A percentile compares a stretch with the other conserved stretches of the same genome.
These are phyloP conservation scores for Karstenula rhodostoma DNA, from an alignment of 2,329 filamentous ascomycete species.

Conservation along the genomic window DNA sequence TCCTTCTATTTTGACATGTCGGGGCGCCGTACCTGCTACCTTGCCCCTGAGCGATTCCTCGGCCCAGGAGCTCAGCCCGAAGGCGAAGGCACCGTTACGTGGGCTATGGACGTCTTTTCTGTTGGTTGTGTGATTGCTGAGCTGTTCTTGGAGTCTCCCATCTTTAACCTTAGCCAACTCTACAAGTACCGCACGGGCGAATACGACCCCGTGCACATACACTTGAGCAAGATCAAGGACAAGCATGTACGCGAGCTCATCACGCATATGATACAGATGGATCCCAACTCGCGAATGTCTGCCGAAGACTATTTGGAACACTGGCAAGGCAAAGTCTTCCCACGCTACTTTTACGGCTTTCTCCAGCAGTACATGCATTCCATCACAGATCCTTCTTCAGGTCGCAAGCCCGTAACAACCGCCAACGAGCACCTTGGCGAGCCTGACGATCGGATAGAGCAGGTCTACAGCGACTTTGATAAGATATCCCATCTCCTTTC, in stretches of 20 bases:
- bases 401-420: conserved; percentile 74
- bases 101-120: conserved; percentile 99
- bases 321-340: conserved; percentile 91
- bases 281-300: conserved; percentile 89
- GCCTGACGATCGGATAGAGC: conserved; percentile 91
- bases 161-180: conserved; percentile 96
- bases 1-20: conserved; percentile 98
- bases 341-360: conserved; percentile 96
- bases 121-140: conserved; percentile 96
- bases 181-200: conserved; percentile 94
- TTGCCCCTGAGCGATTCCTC: conserved; percentile 92
- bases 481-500: conserved; percentile 96
- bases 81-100: conserved; percentile 70
- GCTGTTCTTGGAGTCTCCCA: conserved; percentile 90
- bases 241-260: conserved; percentile 87
- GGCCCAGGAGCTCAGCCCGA: conserved; percentile 72
- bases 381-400: conserved; percentile 88
- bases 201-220: conserved; percentile 83
- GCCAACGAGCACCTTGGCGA: conserved; percentile 78
- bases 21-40: conserved; percentile 88
- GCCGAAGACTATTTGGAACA: conserved; percentile 94
- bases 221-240: conserved; percentile 87
- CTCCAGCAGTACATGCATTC: conserved; percentile 97
- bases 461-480: conserved; percentile 93
- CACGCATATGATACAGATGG: conserved; percentile 92